Conservation (phyloP, 345 rosid genomes). For the Acer yangbiense region DNA sequence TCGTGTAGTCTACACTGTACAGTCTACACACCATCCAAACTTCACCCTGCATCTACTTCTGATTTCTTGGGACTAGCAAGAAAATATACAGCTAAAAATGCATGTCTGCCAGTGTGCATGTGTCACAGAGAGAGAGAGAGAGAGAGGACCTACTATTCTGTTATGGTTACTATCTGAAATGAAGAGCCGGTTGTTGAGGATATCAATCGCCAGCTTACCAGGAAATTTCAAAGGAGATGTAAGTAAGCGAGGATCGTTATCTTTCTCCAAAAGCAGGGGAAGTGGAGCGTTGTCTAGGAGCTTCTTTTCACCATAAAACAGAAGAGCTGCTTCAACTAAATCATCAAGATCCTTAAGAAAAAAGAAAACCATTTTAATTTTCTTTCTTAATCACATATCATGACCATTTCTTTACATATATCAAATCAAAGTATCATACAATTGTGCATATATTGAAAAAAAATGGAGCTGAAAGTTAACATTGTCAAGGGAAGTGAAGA, state of each 20-base stretch:
- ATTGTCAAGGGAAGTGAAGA: conserved; percentile 3
- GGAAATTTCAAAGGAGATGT: conserved; percentile 93
- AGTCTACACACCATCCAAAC: no score
- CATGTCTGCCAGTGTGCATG: background rate
- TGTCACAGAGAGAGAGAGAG: conserved; percentile 12
- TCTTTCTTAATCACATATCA: background rate
- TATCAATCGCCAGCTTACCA: conserved; percentile 86
- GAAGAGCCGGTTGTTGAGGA: conserved; percentile 83
- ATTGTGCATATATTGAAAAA: background rate
- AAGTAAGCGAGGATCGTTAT: conserved; percentile 73
- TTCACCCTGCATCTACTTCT: no score
- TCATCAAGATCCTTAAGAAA: conserved; percentile 77
- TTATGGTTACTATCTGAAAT: conserved; percentile 97
- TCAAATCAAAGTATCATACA: background rate
- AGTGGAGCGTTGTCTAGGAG: conserved; percentile 62
- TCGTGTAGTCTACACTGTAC: no score
- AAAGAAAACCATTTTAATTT: conserved; percentile 12
- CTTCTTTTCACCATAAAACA: conserved; percentile 74
- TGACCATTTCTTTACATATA: background rate
- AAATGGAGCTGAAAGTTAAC: background rate
- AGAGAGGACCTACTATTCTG: conserved; percentile 67
- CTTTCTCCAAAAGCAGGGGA: conserved; percentile 78
- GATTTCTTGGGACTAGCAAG: no score
- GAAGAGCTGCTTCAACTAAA: conserved; percentile 83
- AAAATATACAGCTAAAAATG: background rate